phyloP scores from a whole-genome alignment of 1,284 basidiomycete species.

The Tranzscheliella williamsii region DNA sequence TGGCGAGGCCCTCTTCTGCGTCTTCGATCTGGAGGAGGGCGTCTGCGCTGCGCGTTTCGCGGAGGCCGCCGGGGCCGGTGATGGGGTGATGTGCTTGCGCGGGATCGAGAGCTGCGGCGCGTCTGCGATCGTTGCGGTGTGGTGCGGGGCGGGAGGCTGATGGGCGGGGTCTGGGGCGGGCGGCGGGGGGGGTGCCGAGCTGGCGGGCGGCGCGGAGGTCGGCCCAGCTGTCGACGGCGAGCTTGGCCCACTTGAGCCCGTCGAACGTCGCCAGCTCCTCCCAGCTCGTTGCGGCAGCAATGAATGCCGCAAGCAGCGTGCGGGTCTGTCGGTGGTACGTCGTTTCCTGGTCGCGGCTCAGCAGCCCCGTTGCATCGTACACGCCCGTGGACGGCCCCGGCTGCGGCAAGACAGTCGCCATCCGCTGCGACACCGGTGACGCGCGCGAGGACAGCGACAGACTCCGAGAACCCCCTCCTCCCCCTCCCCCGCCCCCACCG shows the following conservation, averaged over 20 bases:
- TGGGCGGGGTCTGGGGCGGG: too few species aligned
- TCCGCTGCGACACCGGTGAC: slow-evolving; percentile 13
- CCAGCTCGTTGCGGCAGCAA: slow-evolving; percentile 38
- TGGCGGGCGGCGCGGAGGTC: slow-evolving; percentile 25
- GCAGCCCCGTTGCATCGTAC: slow-evolving; percentile 28
- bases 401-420: not conserved
- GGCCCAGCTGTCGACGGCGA: slow-evolving; percentile 44
- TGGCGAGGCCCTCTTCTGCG: slow-evolving; percentile 16
- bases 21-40: slow-evolving; percentile 19
- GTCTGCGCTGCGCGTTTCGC: slow-evolving; percentile 22
- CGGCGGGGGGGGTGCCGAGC: slow-evolving; percentile 10
- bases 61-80: slow-evolving; percentile 18
- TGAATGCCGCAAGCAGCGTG: slow-evolving; percentile 33
- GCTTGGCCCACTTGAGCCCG: slow-evolving; percentile 48
- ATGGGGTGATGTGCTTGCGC: slow-evolving; percentile 21
- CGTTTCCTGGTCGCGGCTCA: slow-evolving; percentile 44
- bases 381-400: slow-evolving; percentile 6
- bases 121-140: too few species aligned
- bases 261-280: slow-evolving; percentile 51
- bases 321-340: slow-evolving; percentile 50
- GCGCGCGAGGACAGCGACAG: slow-evolving; percentile 27
- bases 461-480: slow-evolving; percentile 17
- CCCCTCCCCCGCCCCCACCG: slow-evolving; percentile 5
- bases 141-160: too few species aligned
- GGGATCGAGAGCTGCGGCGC: slow-evolving; percentile 9